Evolutionary conservation across 257 asterid species (phyloP), one percentile per base, ranked within the genome.

Genomic region (Thymus mandschuricus): DNA sequence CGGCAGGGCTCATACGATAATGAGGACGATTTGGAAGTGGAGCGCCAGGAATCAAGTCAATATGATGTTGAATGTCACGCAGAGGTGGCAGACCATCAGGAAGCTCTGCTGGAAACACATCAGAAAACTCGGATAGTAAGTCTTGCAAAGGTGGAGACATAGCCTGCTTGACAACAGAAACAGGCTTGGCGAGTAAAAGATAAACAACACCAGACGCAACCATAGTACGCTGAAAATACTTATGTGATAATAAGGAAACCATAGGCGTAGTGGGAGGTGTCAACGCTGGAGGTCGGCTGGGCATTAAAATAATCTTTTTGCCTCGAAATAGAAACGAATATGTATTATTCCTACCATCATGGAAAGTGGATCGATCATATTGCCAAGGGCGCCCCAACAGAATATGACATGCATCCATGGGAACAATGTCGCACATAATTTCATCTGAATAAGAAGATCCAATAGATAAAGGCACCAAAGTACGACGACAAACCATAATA

Each of bases 341-440:
- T 0, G 62, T 68, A 9, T 68, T 68, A 2, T 4, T 2, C 2
- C 15, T 5, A 0, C 71, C 71, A 50, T 66, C 60, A 66, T 49
- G 71, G 6, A 68, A 35, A 2, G 54, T 3, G 4, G 64, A 30
- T 2, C 72, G 41, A 54, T 68, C 64, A 5, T 21, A 54, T 38
- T 68, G 31, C 73, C 64, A 54, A 0, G 50, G 50, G 8, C 50
- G 62, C 0, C 62, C 62, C 1, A 67, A 10, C 0, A 67, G 4
- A 0, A 68, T 1, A 3, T 68, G 64, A 1, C 55, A 68, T 0
- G 72, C 43, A 29, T 68, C 73, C 73, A 68, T 68, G 0, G 55
- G 73, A 8, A 68, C 64, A 13, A 68, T 34, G 31, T 68, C 64
- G 28, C 50, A 67, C 3, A 7, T 1, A 7, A 66, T 13, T 1